Evolutionary conservation across 1,284 basidiomycete species (phyloP).

Genomic region (Ceratobasidium sp.): DNA sequence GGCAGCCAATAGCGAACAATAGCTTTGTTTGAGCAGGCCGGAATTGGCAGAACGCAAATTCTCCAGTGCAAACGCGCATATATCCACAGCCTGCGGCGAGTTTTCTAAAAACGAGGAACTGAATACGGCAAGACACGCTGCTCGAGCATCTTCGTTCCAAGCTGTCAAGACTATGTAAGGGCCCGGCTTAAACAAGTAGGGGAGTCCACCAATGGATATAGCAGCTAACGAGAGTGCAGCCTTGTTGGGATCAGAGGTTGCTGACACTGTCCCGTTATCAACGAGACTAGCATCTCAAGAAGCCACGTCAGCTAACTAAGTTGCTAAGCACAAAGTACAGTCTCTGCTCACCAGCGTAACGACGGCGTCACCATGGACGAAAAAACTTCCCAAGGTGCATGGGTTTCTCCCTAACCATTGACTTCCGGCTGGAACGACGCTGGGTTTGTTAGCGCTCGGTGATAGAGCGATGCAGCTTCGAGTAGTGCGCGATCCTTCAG

Average conservation of each 20-base stretch:
- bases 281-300: neutral
- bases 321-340: neutral
- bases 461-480: conserved; percentile 17
- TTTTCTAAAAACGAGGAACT: neutral
- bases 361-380: too few species aligned
- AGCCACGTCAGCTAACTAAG: neutral
- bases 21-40: conserved; percentile 3
- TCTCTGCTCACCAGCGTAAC: neutral
- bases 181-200: too few species aligned
- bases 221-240: neutral
- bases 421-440: neutral
- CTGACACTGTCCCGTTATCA: neutral
- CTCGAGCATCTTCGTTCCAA: neutral
- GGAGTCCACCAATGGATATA: too few species aligned
- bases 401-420: too few species aligned
- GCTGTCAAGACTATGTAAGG: too few species aligned
- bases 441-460: neutral
- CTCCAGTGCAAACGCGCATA: neutral
- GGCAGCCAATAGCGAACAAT: neutral
- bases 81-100: neutral
- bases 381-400: neutral
- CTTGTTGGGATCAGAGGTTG: neutral
- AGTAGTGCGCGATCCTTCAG: neutral
- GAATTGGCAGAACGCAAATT: conserved; percentile 8
- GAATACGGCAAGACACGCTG: neutral